phyloP scores from a whole-genome alignment of 495 filamentous ascomycete genomes.

The Immersiella caudata region DNA sequence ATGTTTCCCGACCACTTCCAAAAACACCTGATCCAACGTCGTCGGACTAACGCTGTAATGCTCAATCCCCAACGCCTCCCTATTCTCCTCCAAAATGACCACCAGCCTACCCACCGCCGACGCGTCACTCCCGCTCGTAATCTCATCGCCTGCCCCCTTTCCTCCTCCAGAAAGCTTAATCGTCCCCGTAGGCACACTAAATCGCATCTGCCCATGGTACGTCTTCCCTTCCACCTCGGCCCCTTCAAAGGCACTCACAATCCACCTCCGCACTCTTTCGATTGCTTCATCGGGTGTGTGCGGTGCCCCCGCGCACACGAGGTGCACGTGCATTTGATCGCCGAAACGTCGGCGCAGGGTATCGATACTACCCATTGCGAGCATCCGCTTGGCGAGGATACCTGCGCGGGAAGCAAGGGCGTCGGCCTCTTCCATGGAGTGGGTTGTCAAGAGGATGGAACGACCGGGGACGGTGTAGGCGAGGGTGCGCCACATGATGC shows the following conservation, averaged over 20 bases:
- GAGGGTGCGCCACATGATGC: constrained; percentile 75
- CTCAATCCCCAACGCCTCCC: constrained; percentile 66
- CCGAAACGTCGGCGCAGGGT: constrained; percentile 62
- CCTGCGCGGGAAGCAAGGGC: constrained; percentile 70
- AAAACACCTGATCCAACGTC: constrained; percentile 85
- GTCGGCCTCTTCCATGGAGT: constrained; percentile 80
- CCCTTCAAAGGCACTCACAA: constrained; percentile 56
- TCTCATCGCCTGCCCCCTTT: constrained; percentile 14
- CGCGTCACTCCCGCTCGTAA: constrained; percentile 27
- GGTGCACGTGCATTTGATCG: constrained; percentile 64
- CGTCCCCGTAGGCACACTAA: constrained; percentile 61
- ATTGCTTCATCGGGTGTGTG: constrained; percentile 68
- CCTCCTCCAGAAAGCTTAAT: not conserved
- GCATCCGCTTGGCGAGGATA: constrained; percentile 71
- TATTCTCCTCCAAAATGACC: constrained; percentile 67
- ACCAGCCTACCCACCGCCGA: constrained; percentile 65
- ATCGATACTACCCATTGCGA: constrained; percentile 68
- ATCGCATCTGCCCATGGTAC: constrained; percentile 82
- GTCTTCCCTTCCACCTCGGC: constrained; percentile 69
- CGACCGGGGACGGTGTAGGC: constrained; percentile 59
- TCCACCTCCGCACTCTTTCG: constrained; percentile 62
- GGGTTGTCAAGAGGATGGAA: constrained; percentile 72
- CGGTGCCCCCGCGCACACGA: constrained; percentile 75
- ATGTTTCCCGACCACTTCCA: constrained; percentile 76
- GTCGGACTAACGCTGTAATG: constrained; percentile 81